These are phyloP conservation scores for Candida insectalens DNA, from an alignment of 805 yeast genomes.

Conservation along the genomic window DNA sequence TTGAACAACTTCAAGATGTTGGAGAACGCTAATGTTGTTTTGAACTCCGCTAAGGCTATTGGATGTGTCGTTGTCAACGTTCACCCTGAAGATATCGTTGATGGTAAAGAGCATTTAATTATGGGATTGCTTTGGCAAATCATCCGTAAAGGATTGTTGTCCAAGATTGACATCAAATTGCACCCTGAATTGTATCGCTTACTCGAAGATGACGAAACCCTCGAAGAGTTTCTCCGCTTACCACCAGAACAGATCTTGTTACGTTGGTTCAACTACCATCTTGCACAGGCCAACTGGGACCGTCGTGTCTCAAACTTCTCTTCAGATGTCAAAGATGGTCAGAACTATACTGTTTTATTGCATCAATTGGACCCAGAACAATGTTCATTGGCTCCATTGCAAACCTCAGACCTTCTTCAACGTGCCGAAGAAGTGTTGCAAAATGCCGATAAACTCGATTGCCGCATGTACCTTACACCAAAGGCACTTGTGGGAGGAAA, in stretches of 20 bases:
- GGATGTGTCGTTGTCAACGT: constrained; percentile 98
- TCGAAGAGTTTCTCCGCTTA: constrained; percentile 90
- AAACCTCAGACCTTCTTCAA: constrained; percentile 59
- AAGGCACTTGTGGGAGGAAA: constrained; percentile 90
- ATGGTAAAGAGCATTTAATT: constrained; percentile 87
- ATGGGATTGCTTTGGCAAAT: constrained; percentile 95
- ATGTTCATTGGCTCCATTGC: constrained; percentile 78
- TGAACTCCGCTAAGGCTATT: constrained; percentile 97
- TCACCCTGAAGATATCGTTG: constrained; percentile 88
- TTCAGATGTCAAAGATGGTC: constrained; percentile 87
- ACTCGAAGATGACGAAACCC: constrained; percentile 91
- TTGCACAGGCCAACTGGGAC: constrained; percentile 84
- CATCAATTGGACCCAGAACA: constrained; percentile 78
- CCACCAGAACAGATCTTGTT: constrained; percentile 96
- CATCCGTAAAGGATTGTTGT: constrained; percentile 88
- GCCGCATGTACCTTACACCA: constrained; percentile 93
- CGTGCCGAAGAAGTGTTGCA: constrained; percentile 82
- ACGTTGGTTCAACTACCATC: constrained; percentile 96
- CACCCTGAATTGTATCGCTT: constrained; percentile 96
- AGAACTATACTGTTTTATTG: constrained; percentile 81
- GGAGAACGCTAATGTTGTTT: constrained; percentile 95
- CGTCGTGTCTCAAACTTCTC: constrained; percentile 84
- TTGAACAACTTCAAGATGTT: constrained; percentile 91
- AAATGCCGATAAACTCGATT: constrained; percentile 85
- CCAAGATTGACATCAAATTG: constrained; percentile 89